phyloP scores from a whole-genome alignment of 1,284 basidiomycete species.

The Entoloma clypeatum region DNA sequence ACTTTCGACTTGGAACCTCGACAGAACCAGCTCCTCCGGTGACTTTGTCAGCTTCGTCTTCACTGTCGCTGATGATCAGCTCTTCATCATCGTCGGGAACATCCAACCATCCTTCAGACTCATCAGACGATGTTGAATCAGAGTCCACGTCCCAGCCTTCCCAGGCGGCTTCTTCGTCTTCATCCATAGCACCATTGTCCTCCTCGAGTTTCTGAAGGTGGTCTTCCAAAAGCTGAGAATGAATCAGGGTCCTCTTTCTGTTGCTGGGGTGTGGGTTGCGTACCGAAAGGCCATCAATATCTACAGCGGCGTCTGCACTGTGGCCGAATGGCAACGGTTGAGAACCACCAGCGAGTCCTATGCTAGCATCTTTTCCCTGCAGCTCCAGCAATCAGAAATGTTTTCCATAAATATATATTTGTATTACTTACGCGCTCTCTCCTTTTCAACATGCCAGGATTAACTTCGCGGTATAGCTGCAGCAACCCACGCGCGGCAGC shows the following conservation, averaged over 20 bases:
- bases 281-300: conserved; percentile 89
- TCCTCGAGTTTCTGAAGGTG: conserved; percentile 73
- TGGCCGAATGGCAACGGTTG: conserved; percentile 83
- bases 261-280: conserved; percentile 23
- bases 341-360: conserved; percentile 58
- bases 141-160: conserved; percentile 81
- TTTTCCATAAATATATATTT: background rate
- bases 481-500: conserved; percentile 86
- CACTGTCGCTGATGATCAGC: conserved; percentile 82
- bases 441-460: conserved; percentile 88
- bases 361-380: conserved; percentile 82
- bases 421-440: conserved; percentile 68
- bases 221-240: conserved; percentile 76
- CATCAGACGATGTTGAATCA: conserved; percentile 52
- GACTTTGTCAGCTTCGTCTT: conserved; percentile 60
- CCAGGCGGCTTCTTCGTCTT: conserved; percentile 79
- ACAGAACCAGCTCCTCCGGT: conserved; percentile 20
- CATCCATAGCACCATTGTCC: conserved; percentile 54
- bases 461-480: conserved; percentile 94
- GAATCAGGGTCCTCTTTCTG: background rate
- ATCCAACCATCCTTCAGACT: conserved; percentile 80
- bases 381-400: conserved; percentile 6
- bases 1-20: conserved; percentile 36
- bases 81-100: conserved; percentile 73
- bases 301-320: conserved; percentile 65